phyloP scores from a whole-genome alignment of 2,329 filamentous ascomycete genomes.

The Claviceps capensis region DNA sequence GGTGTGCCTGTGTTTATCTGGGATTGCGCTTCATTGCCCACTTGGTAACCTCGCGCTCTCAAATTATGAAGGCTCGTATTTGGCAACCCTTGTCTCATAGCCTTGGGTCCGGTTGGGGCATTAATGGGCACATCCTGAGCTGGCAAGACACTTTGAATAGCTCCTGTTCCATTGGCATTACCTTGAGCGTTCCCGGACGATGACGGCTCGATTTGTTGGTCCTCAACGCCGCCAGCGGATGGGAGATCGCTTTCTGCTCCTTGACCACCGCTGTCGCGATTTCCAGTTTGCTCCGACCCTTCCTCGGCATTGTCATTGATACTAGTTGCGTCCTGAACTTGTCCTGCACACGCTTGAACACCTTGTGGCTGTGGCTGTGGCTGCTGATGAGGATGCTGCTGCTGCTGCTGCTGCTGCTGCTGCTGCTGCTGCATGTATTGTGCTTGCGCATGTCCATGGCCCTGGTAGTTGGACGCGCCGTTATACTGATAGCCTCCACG shows the following conservation, averaged over 20 bases:
- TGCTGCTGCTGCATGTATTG: slow-evolving; percentile 16
- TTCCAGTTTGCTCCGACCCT: slow-evolving; percentile 12
- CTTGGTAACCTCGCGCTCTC: slow-evolving; percentile 37
- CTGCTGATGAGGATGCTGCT: slow-evolving; percentile 1
- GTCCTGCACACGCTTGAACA: slow-evolving; percentile 5
- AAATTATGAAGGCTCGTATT: slow-evolving; percentile 64
- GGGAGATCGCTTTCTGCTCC: slow-evolving; percentile 7
- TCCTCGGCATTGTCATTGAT: slow-evolving; percentile 12
- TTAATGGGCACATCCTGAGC: slow-evolving; percentile 40
- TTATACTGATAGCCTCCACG: slow-evolving; percentile 36
- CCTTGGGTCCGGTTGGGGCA: slow-evolving; percentile 86
- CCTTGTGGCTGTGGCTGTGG: slow-evolving; percentile 2
- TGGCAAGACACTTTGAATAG: slow-evolving; percentile 20
- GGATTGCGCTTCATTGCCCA: slow-evolving; percentile 27
- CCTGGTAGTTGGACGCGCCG: slow-evolving; percentile 23
- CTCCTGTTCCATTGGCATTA: slow-evolving; percentile 14
- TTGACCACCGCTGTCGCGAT: slow-evolving; percentile 2
- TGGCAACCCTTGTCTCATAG: slow-evolving; percentile 78
- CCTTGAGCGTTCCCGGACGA: slow-evolving; percentile 17
- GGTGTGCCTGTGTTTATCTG: slow-evolving; percentile 9
- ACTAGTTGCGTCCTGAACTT: slow-evolving; percentile 11
- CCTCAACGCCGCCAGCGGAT: slow-evolving; percentile 9
- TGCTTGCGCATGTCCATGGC: slow-evolving; percentile 17
- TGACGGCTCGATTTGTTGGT: slow-evolving; percentile 10
- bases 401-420: slow-evolving; percentile 11